phyloP scores from a whole-genome alignment of 2,329 filamentous ascomycete species.

The Leptodontidium sp. region DNA sequence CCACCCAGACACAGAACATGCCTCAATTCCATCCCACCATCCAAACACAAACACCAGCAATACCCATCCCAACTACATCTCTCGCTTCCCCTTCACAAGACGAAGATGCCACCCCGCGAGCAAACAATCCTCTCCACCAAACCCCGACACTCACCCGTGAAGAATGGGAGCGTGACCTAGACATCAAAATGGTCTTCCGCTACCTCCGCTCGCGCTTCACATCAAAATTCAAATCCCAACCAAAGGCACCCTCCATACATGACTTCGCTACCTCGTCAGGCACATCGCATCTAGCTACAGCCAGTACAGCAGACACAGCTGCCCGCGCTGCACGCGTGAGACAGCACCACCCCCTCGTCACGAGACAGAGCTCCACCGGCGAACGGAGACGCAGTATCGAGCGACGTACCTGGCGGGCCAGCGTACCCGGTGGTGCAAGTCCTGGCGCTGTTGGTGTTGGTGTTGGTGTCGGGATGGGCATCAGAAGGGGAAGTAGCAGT shows the following conservation, averaged over 20 bases:
- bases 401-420: constrained; percentile 64
- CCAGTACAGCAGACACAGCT: constrained; percentile 69
- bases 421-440: constrained; percentile 53
- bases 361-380: constrained; percentile 49
- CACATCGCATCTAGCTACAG: constrained; percentile 57
- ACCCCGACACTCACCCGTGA: constrained; percentile 42
- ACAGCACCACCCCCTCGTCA: constrained; percentile 87
- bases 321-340: constrained; percentile 85
- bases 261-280: constrained; percentile 42
- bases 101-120: constrained; percentile 39
- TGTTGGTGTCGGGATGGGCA: constrained; percentile 44
- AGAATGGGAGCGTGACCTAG: constrained; percentile 89
- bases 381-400: constrained; percentile 48
- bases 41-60: constrained; percentile 34
- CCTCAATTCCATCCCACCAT: constrained; percentile 44
- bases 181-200: constrained; percentile 89
- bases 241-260: constrained; percentile 49
- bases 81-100: constrained; percentile 26
- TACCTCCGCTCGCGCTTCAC: constrained; percentile 83
- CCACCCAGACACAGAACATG: constrained; percentile 23
- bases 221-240: constrained; percentile 51
- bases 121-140: constrained; percentile 28
- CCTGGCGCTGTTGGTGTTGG: not conserved
- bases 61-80: constrained; percentile 37
- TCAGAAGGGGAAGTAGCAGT: constrained; percentile 63